A percentile compares a stretch with the other conserved stretches of the same genome.
These are phyloP conservation scores for Tetrahymena elliotti DNA, from an alignment of 73 alveolate species.

Conservation along the genomic window DNA sequence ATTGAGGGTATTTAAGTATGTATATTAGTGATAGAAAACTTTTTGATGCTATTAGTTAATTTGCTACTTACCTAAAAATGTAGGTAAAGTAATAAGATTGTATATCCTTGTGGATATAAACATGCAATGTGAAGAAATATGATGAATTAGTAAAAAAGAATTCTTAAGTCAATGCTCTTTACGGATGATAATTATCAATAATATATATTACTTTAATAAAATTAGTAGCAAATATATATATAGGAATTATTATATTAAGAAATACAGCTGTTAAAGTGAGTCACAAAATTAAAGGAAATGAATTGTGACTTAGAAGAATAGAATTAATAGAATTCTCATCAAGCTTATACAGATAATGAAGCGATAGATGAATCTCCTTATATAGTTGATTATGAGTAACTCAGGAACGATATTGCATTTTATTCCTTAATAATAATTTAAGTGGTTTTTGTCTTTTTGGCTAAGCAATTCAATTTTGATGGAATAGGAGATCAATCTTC, in stretches of 20 bases:
- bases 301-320: background rate
- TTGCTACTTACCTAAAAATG: too few relatives aligned
- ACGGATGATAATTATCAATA: background rate
- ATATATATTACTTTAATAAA: background rate
- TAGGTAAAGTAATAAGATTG: too few relatives aligned
- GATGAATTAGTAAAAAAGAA: background rate
- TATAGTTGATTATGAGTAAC: background rate
- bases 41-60: too few relatives aligned
- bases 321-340: background rate
- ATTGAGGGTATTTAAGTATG: too few relatives aligned
- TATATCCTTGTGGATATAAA: background rate
- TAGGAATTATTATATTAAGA: background rate
- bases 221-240: background rate
- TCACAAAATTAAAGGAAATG: background rate
- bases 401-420: background rate
- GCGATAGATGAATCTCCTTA: background rate
- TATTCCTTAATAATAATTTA: background rate
- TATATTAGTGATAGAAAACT: too few relatives aligned
- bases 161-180: background rate
- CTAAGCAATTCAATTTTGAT: background rate
- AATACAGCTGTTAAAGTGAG: background rate
- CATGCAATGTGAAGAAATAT: background rate
- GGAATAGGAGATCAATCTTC: background rate
- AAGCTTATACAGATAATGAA: background rate
- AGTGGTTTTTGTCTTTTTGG: background rate